Percentiles rank a stretch among this genome's conserved stretches.
Conservation (phyloP, 192 early-diverging fungal genomes). For the Chytriomyces hyalinus region DNA sequence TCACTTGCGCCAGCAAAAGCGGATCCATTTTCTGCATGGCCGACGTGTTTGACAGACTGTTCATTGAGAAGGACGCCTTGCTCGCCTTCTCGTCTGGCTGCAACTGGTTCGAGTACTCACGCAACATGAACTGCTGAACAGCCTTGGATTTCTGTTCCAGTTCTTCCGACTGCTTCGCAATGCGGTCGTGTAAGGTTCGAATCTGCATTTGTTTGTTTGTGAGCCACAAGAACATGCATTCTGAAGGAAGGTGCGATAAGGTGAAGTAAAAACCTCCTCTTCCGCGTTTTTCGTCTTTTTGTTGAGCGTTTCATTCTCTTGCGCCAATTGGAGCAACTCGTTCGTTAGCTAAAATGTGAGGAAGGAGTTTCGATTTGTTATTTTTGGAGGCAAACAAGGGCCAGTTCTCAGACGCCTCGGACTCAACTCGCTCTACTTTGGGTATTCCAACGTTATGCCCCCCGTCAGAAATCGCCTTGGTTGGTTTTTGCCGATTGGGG, state of each 20-base stretch:
- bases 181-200: constrained; percentile 38
- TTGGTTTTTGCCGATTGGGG: not conserved
- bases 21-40: constrained; percentile 65
- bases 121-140: constrained; percentile 57
- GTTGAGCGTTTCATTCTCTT: constrained; percentile 60
- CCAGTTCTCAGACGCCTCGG: not conserved
- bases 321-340: constrained; percentile 48
- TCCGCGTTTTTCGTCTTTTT: constrained; percentile 48
- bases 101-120: constrained; percentile 49
- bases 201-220: constrained; percentile 38
- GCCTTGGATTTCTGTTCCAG: constrained; percentile 60
- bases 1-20: constrained; percentile 54
- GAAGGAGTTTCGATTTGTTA: not conserved
- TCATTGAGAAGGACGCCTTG: constrained; percentile 44
- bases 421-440: constrained; percentile 47
- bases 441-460: constrained; percentile 31
- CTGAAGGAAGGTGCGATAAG: not conserved
- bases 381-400: not conserved
- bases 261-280: constrained; percentile 46
- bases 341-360: constrained; percentile 41
- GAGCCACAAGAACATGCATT: constrained; percentile 11
- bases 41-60: constrained; percentile 46
- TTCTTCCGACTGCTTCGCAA: constrained; percentile 46
- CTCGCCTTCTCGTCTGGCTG: constrained; percentile 55
- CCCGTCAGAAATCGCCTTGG: not conserved